Conservation (phyloP, 2,329 filamentous ascomycete species). For the Neopestalotiopsis sp. region DNA sequence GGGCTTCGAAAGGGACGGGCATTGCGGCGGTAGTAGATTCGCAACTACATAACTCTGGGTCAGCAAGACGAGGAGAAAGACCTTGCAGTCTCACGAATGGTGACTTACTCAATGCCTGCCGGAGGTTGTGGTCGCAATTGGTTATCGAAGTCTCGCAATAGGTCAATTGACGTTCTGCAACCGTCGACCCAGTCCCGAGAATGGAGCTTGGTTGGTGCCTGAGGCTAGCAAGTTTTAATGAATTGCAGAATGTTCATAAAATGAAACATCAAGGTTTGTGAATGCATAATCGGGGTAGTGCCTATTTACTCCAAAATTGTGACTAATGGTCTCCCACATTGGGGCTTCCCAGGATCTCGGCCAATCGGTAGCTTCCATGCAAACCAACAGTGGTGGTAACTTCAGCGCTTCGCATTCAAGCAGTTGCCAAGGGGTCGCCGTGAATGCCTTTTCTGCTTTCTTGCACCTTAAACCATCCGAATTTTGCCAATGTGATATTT, state of each 20-base stretch:
- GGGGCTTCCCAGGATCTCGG: not conserved
- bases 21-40: constrained; percentile 46
- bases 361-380: constrained; percentile 12
- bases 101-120: constrained; percentile 21
- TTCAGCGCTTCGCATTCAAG: not conserved
- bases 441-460: not conserved
- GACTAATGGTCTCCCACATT: not conserved
- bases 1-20: constrained; percentile 68
- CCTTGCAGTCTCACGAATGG: no score
- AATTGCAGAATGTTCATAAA: not conserved
- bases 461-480: not conserved
- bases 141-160: not conserved
- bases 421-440: not conserved
- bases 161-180: constrained; percentile 10
- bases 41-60: constrained; percentile 11
- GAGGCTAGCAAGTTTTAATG: not conserved
- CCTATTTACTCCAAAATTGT: not conserved
- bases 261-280: not conserved
- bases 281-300: not conserved
- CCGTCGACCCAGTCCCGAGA: not conserved
- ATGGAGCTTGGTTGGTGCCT: constrained; percentile 12
- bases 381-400: constrained; percentile 12
- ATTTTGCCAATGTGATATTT: not conserved
- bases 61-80: not conserved
- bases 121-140: constrained; percentile 15